These are phyloP conservation scores for Chlamydomonas urium DNA, from an alignment of 139 green algal species.

Conservation along the genomic window DNA sequence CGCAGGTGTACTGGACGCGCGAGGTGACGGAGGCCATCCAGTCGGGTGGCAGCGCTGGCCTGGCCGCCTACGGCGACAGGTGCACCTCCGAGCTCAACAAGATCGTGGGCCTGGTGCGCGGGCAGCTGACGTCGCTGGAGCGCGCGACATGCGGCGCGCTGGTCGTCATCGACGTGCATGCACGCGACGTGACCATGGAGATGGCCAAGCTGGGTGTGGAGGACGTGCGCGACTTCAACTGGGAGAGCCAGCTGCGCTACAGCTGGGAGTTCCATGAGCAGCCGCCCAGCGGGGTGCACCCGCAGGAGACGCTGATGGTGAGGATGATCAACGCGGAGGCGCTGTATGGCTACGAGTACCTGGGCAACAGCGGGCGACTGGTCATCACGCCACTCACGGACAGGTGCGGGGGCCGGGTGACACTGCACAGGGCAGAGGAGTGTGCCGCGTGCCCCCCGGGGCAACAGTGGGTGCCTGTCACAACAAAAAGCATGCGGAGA, in stretches of 20 bases:
- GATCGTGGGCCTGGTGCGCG: constrained; percentile 51
- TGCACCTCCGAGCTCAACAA: constrained; percentile 67
- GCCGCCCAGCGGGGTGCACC: constrained; percentile 49
- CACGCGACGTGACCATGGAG: constrained; percentile 40
- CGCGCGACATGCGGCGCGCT: constrained; percentile 56
- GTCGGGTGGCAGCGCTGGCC: constrained; percentile 49
- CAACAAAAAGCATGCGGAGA: no score
- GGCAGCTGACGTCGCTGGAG: constrained; percentile 57
- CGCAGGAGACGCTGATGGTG: constrained; percentile 16
- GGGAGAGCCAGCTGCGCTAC: constrained; percentile 64
- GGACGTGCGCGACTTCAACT: constrained; percentile 70
- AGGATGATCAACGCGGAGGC: constrained; percentile 66
- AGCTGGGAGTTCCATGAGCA: constrained; percentile 71
- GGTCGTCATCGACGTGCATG: constrained; percentile 71
- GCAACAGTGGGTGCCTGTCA: no score
- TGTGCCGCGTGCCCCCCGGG: no score
- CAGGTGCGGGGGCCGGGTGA: no score
- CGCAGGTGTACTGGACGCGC: constrained; percentile 70
- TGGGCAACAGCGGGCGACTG: constrained; percentile 69
- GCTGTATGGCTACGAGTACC: constrained; percentile 76
- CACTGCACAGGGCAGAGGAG: no score
- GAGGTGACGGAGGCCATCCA: constrained; percentile 69
- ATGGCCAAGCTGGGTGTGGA: constrained; percentile 65
- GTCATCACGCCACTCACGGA: constrained; percentile 88
- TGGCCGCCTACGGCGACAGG: constrained; percentile 55